Evolutionary conservation across 306 rosid genomes (phyloP).

Genomic region (Mimosa bimucronata): DNA sequence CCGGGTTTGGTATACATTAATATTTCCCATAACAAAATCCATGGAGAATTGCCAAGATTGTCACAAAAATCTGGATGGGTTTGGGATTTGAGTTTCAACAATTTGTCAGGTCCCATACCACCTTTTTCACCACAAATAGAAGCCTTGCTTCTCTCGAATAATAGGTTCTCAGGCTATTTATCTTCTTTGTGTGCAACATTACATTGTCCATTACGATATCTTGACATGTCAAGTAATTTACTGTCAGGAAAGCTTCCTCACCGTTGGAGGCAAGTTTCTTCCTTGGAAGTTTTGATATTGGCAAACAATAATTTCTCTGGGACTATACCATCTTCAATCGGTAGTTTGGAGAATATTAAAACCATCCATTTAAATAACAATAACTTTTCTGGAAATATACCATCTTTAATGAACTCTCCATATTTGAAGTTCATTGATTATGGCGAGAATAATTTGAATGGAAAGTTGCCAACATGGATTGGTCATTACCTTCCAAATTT

Average conservation of each 20-base stretch:
- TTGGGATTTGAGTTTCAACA: background rate
- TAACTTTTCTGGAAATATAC: background rate
- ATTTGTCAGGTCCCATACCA: background rate
- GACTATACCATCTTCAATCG: background rate
- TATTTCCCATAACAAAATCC: background rate
- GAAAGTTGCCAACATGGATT: background rate
- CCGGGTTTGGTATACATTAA: rapidly evolving
- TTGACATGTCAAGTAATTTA: background rate
- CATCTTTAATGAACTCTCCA: background rate
- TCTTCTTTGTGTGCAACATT: background rate
- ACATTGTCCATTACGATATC: background rate
- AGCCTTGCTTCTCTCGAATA: background rate
- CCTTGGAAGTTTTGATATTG: background rate
- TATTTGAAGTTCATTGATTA: background rate
- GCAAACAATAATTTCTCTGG: background rate
- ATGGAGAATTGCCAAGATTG: background rate
- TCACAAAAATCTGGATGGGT: background rate
- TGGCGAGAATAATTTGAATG: background rate
- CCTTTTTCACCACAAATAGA: background rate
- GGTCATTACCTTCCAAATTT: background rate
- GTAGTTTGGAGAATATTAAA: background rate
- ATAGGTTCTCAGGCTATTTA: background rate
- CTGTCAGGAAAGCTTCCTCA: background rate
- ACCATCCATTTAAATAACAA: background rate
- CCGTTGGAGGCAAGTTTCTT: background rate